A percentile compares a stretch with the other conserved stretches of the same genome.
Conservation (phyloP, 2,329 filamentous ascomycete genomes). For the Akanthomyces uredinophilus region DNA sequence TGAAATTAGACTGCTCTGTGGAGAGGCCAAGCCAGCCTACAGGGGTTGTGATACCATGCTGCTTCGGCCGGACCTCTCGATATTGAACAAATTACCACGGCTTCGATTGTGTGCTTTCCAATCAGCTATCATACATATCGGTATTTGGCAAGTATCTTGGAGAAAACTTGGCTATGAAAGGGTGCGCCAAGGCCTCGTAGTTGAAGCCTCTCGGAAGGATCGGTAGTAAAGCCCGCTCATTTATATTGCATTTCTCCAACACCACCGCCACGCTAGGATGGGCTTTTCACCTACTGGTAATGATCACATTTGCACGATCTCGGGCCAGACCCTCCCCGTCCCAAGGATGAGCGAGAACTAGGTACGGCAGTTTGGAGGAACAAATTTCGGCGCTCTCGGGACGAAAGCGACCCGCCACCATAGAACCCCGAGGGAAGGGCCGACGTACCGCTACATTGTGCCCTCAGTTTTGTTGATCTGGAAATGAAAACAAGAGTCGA, state of each 20-base stretch:
- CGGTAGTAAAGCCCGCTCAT: background rate
- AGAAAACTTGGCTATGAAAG: background rate
- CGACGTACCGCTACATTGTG: background rate
- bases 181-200: background rate
- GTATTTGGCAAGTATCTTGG: background rate
- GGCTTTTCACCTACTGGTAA: background rate
- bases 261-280: background rate
- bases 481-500: background rate
- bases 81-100: background rate
- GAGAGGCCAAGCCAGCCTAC: background rate
- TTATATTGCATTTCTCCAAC: background rate
- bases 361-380: background rate
- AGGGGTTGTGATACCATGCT: background rate
- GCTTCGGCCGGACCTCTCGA: background rate
- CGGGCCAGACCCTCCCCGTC: background rate
- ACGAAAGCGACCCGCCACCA: background rate
- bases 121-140: no score
- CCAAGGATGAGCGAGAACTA: background rate
- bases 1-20: slow-evolving; percentile 10
- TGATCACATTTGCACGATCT: background rate
- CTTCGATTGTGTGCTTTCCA: no score
- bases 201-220: background rate
- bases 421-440: background rate
- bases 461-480: background rate
- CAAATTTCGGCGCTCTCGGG: slow-evolving; percentile 1